Base-by-base conservation (phyloP, 2,329 filamentous ascomycete genomes). In the Rutstroemia sp. region DNA sequence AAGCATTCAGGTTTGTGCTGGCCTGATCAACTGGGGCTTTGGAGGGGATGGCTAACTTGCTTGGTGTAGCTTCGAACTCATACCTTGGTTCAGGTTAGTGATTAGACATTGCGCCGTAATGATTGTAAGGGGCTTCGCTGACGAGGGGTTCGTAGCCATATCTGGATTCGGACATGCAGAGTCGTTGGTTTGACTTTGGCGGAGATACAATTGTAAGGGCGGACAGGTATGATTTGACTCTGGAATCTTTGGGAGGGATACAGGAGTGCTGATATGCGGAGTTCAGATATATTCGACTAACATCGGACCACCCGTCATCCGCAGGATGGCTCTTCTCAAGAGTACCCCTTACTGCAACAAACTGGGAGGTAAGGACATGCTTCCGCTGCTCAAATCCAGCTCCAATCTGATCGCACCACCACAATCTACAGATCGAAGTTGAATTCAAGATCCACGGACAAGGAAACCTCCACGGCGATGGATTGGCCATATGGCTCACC, bases 101-200 rank as follows among this genome's bases (percentile, higher is more conserved):
- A 25, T 27, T 38, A 25, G n/a, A 46, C 10, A 21, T 8, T n/a
- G 16, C 10, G 34, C 44, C 5, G 51, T 44, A n/a, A 27, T 19
- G 14, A 4, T 19, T 50, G 14, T 23, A 10, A 36, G 23, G 23
- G 14, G 19, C 12, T 47, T 42, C 30, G 42, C 62, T 64, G 46
- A 64, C 57, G 36, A 36, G 8, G 34, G 39, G 56, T 30, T 55
- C 63, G 59, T 69, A 96, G 88, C 94, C 94, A 60, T 99, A 96
- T 75, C 84, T 99, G 66, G 94, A 99, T 75, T 94, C 91, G 59
- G 94, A 97, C 73, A 92, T 97, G 86, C 88, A 95, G 76, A 96
- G 89, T 76, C 87, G 94, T 71, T 99, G 94, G 92, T 99, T 92
- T 75, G 94, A 99, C 76, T 99, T 95, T 81, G 94, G 94, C 70